phyloP scores from a whole-genome alignment of 495 filamentous ascomycete species.

The Talaromyces borbonicus region DNA sequence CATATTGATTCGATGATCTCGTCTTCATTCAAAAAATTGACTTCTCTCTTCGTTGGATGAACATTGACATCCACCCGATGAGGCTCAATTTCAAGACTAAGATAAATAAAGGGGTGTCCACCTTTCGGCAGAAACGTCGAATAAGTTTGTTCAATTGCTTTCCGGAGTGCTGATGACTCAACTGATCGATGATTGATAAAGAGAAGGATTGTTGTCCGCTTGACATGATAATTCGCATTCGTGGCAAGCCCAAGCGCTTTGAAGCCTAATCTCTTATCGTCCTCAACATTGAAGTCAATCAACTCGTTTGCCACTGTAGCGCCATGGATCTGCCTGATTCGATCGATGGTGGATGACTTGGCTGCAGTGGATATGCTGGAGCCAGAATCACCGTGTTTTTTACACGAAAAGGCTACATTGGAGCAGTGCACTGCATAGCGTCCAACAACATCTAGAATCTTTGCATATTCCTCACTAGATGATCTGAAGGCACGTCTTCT shows the following conservation, averaged over 20 bases:
- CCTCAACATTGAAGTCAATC: slow-evolving; percentile 61
- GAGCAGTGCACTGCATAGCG: slow-evolving; percentile 92
- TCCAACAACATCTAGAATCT: slow-evolving; percentile 92
- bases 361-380: slow-evolving; percentile 69
- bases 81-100: slow-evolving; percentile 90
- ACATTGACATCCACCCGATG: slow-evolving; percentile 94
- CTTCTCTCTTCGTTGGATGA: slow-evolving; percentile 95
- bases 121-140: slow-evolving; percentile 85
- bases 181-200: slow-evolving; percentile 99
- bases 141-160: slow-evolving; percentile 87
- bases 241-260: slow-evolving; percentile 71
- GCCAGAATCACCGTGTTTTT: slow-evolving; percentile 85
- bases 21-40: slow-evolving; percentile 97
- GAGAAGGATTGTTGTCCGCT: slow-evolving; percentile 77
- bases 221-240: slow-evolving; percentile 94
- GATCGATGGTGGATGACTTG: slow-evolving; percentile 60
- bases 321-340: slow-evolving; percentile 86
- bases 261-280: slow-evolving; percentile 68
- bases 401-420: slow-evolving; percentile 88
- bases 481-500: slow-evolving; percentile 85
- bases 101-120: slow-evolving; percentile 88
- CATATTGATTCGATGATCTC: slow-evolving; percentile 89
- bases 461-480: slow-evolving; percentile 89
- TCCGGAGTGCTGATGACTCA: slow-evolving; percentile 81
- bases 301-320: slow-evolving; percentile 82